Percentiles rank a stretch among this genome's conserved stretches.
Conservation (phyloP, 176 grass and related monocot species). For the Carex littledalei region DNA sequence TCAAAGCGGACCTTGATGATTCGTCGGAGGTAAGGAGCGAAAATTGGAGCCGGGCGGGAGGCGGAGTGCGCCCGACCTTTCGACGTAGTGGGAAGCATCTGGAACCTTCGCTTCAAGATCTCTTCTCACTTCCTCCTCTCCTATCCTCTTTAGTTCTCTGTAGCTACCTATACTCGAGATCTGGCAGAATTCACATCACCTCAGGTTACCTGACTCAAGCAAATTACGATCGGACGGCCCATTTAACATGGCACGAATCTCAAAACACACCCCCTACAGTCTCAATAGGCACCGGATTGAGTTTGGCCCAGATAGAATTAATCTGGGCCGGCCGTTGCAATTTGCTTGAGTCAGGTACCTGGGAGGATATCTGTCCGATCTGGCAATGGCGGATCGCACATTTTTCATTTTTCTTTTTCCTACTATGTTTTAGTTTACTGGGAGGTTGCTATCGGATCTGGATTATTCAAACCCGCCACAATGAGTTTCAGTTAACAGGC, state of each 20-base stretch:
- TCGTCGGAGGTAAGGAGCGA: slow-evolving; percentile 81
- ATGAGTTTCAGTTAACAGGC: background rate
- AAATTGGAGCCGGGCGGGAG: slow-evolving; percentile 47
- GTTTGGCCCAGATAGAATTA: too few relatives aligned
- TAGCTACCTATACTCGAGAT: slow-evolving; percentile 14
- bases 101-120: background rate
- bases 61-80: slow-evolving; percentile 45
- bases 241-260: too few relatives aligned
- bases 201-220: too few relatives aligned
- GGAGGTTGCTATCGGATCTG: background rate
- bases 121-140: slow-evolving; percentile 1
- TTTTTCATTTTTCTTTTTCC: background rate
- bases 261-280: too few relatives aligned
- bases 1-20: slow-evolving; percentile 71
- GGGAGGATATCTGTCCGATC: too few relatives aligned
- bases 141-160: slow-evolving; percentile 6
- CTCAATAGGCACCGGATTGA: too few relatives aligned
- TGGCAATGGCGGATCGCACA: slow-evolving; percentile 8
- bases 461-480: background rate
- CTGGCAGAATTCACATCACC: too few relatives aligned
- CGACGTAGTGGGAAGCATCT: slow-evolving; percentile 85
- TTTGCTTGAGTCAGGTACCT: too few relatives aligned
- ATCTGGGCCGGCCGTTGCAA: too few relatives aligned
- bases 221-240: too few relatives aligned
- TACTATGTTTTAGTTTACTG: background rate